Base-by-base conservation (phyloP, 2,329 filamentous ascomycete species). In the Zarea fungicola region DNA sequence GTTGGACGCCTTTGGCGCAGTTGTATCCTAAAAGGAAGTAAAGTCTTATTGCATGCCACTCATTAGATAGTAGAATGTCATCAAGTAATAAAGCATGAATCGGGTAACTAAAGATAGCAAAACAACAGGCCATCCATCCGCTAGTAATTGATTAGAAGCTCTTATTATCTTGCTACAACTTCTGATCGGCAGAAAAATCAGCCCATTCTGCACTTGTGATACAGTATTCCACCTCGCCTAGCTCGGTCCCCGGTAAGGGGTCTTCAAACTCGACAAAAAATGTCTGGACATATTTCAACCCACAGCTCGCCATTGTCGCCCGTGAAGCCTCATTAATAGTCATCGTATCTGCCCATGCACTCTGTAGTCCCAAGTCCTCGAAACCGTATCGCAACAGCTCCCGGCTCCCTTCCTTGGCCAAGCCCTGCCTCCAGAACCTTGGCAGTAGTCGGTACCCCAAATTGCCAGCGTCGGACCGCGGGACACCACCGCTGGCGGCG, bases 261-360 rank as follows among this genome's bases (percentile, higher is more conserved):
- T 54, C 58, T 7, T 58, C 59, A 47, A 61, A 59, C 28, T 61
- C 47, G 48, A 57, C 54, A 48, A 55, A 52, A 28, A 61, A 58
- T 3, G 56, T 59, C 19, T 54, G 48, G 7, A 54, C 44, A 23
- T 60, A 34, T 14, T 18, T 21, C 29, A 48, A 14, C 26, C 46
- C 46, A 19, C 46, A 48, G n/a, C 25, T 26, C 16, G 19, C 22
- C 46, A 48, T 48, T 5, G 46, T 48, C 19, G 60, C 59, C 22
- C 59, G 45, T 3, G 61, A 64, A 5, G 58, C 58, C 39, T 43
- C 50, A 43, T 64, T 64, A 10, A 64, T 54, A 25, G 59, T 55
- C 62, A 64, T 64, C 14, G 61, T 65, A 42, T 62, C 59, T 7
- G 56, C 62, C 32, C 54, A 56, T 1, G 62, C 49, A 31, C 58